Percentiles rank a stretch among this genome's conserved stretches.
Conservation (phyloP, 345 rosid genomes). For the Capsella bursapastoris region DNA sequence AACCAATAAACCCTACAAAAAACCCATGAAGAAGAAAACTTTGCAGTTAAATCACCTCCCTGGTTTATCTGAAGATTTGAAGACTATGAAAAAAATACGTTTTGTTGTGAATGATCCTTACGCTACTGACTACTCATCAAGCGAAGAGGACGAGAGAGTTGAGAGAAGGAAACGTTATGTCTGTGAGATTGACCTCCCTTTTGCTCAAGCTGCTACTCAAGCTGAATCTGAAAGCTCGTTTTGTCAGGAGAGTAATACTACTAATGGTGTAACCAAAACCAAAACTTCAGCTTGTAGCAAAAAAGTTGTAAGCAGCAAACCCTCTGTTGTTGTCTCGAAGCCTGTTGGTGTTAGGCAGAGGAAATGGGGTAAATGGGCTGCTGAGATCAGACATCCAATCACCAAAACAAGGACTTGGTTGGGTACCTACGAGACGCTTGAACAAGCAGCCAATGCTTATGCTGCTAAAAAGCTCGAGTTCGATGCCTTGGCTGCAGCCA, state of each 20-base stretch:
- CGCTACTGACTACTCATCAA: constrained; percentile 83
- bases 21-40: constrained; percentile 34
- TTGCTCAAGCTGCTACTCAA: constrained; percentile 34
- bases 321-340: constrained; percentile 35
- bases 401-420: constrained; percentile 77
- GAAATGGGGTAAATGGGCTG: constrained; percentile 99
- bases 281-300: constrained; percentile 28
- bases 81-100: constrained; percentile 60
- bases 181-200: constrained; percentile 62
- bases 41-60: constrained; percentile 39
- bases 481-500: constrained; percentile 50
- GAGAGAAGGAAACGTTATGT: constrained; percentile 55
- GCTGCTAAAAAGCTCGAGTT: constrained; percentile 72
- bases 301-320: constrained; percentile 37
- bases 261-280: constrained; percentile 48
- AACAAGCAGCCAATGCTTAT: constrained; percentile 88
- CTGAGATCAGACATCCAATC: constrained; percentile 88
- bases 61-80: constrained; percentile 42
- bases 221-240: constrained; percentile 56
- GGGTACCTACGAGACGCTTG: constrained; percentile 82
- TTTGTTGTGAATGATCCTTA: constrained; percentile 81
- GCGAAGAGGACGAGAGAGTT: constrained; percentile 82
- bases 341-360: constrained; percentile 83
- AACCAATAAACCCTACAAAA: constrained; percentile 39
- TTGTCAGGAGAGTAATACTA: constrained; percentile 58